Evolutionary conservation across 208 protist genomes (phyloP).

Genomic region (Acanthamoeba quina): DNA sequence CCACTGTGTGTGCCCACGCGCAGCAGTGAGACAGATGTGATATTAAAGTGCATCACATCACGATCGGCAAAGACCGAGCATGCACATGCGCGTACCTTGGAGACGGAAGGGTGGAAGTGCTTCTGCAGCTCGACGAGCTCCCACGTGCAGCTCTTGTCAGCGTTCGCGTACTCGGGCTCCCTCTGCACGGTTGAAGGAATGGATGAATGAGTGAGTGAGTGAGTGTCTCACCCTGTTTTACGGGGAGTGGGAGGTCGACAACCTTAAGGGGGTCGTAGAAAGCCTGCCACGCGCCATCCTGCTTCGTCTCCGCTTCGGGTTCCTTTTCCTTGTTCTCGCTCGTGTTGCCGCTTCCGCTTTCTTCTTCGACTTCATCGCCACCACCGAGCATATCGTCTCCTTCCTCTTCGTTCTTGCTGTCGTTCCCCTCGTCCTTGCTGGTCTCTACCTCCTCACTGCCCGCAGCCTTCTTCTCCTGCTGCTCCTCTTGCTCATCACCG

Average conservation of each 20-base stretch:
- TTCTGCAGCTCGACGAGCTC: conserved; percentile 76
- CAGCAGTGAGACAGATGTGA: background rate
- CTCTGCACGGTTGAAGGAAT: background rate
- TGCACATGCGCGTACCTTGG: background rate
- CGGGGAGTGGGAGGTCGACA: background rate
- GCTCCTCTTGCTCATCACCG: background rate
- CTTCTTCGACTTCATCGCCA: conserved; percentile 25
- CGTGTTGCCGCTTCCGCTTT: background rate
- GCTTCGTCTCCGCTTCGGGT: background rate
- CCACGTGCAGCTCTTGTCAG: conserved; percentile 76
- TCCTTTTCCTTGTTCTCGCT: background rate
- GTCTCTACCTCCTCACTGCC: background rate
- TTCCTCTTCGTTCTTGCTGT: background rate
- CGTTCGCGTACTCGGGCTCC: conserved; percentile 78
- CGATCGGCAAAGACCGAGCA: background rate
- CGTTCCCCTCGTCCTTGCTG: background rate
- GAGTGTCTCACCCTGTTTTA: background rate
- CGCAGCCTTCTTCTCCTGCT: background rate
- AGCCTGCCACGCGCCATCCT: conserved; percentile 7
- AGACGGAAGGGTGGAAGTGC: conserved; percentile 84
- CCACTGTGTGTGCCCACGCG: background rate
- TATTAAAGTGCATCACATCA: background rate
- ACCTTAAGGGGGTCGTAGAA: conserved; percentile 52
- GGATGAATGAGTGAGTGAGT: background rate
- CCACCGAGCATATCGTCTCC: conserved; percentile 47